phyloP scores from a whole-genome alignment of 2,329 filamentous ascomycete genomes.

The Colletotrichum lini region DNA sequence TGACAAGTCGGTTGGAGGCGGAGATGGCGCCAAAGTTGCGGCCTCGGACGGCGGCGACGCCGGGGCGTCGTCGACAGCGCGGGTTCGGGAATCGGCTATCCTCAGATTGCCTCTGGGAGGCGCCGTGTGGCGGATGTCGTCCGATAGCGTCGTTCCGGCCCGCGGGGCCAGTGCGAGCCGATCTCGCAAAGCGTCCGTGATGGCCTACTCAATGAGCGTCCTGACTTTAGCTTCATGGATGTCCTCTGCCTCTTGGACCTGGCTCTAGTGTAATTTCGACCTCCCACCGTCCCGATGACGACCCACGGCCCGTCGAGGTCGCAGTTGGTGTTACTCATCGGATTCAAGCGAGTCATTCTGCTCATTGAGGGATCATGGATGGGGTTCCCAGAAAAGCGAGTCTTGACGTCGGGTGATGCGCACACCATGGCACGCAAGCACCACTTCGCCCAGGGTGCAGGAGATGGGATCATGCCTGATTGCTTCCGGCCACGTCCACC shows the following conservation, averaged over 20 bases:
- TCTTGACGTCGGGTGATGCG: slow-evolving; percentile 8
- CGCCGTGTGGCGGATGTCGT: slow-evolving; percentile 12
- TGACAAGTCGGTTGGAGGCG: too few relatives aligned
- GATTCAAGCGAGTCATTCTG: slow-evolving; percentile 19
- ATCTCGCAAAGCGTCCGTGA: background rate
- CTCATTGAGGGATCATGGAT: background rate
- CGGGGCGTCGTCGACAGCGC: background rate
- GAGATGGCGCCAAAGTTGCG: too few relatives aligned
- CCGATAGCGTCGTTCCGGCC: slow-evolving; percentile 28
- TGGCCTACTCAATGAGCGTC: background rate
- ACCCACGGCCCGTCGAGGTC: background rate
- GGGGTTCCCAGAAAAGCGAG: background rate
- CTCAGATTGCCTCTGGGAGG: background rate
- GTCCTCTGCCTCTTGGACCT: slow-evolving; percentile 2
- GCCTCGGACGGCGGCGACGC: too few relatives aligned
- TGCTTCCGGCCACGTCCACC: slow-evolving; percentile 8
- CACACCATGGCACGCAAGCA: slow-evolving; percentile 20
- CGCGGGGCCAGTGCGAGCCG: slow-evolving; percentile 27
- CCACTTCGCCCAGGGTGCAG: slow-evolving; percentile 12
- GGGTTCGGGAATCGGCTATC: background rate
- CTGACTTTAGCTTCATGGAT: slow-evolving; percentile 1
- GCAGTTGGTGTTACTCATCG: background rate
- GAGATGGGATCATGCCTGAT: slow-evolving; percentile 35
- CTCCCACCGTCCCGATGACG: slow-evolving; percentile 1
- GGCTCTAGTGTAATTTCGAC: background rate